Evolutionary conservation across 2,329 filamentous ascomycete genomes (phyloP).

Genomic region (Colletotrichum tabaci): DNA sequence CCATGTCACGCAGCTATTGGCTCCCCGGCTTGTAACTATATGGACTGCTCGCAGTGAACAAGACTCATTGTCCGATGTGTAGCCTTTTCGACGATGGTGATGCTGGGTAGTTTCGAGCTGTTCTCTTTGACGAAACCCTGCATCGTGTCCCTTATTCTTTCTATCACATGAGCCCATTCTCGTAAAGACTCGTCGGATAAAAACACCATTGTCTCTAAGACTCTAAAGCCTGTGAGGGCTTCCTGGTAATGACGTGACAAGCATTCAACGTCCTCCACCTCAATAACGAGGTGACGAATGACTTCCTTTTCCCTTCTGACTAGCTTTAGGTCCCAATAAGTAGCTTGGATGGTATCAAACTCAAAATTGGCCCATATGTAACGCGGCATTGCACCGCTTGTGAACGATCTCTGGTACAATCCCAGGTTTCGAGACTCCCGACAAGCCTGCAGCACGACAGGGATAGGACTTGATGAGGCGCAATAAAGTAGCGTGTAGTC

Average conservation of each 20-base stretch:
- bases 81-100: neutral
- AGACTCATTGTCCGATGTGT: neutral
- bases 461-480: neutral
- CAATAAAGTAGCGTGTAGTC: neutral
- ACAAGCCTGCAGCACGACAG: neutral
- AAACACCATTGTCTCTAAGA: neutral
- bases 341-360: neutral
- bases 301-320: neutral
- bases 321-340: neutral
- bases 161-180: neutral
- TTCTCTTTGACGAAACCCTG: neutral
- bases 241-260: neutral
- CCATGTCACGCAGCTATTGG: too few relatives aligned
- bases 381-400: neutral
- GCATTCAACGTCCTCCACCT: neutral
- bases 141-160: neutral
- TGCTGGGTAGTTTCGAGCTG: too few relatives aligned
- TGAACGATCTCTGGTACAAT: neutral
- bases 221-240: neutral
- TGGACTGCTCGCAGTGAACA: neutral
- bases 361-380: neutral
- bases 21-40: neutral
- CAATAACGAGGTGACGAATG: neutral
- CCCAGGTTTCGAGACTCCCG: slow-evolving; percentile 1
- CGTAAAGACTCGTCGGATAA: neutral